Evolutionary conservation across 805 yeast species (phyloP).

Genomic region (Metschnikowia matae): DNA sequence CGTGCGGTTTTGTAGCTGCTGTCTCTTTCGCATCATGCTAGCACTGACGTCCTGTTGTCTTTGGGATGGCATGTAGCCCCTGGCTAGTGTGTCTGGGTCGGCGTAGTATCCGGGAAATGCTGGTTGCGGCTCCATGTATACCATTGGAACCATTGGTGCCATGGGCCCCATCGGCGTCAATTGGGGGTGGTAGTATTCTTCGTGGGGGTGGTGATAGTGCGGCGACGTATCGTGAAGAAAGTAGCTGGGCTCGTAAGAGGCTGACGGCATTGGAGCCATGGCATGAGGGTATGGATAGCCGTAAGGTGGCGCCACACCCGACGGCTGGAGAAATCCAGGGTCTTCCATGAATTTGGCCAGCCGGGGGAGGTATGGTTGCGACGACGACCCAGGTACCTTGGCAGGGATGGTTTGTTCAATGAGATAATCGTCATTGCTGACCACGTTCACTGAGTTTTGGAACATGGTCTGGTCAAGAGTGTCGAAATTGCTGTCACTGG

Average conservation of each 20-base stretch:
- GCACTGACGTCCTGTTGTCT: constrained; percentile 33
- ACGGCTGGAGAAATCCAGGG: constrained; percentile 6
- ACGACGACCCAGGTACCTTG: constrained; percentile 1
- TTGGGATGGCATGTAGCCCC: constrained; percentile 17
- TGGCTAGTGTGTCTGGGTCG: constrained; percentile 8
- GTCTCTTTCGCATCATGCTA: constrained; percentile 31
- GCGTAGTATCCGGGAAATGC: constrained; percentile 8
- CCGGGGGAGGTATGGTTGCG: constrained; percentile 28
- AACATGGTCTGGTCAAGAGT: constrained; percentile 19
- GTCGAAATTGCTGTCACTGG: constrained; percentile 20
- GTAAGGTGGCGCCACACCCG: constrained; percentile 5
- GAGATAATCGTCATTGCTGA: constrained; percentile 43
- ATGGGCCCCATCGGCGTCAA: constrained; percentile 6
- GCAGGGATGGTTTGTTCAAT: constrained; percentile 52
- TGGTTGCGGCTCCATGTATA: constrained; percentile 6
- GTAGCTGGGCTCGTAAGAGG: constrained; percentile 4
- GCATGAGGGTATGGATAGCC: constrained; percentile 9
- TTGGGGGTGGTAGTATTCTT: constrained; percentile 10
- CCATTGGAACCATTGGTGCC: constrained; percentile 7
- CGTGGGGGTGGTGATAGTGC: constrained; percentile 9
- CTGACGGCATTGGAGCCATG: constrained; percentile 10
- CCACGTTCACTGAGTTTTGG: constrained; percentile 25
- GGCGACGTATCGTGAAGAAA: constrained; percentile 4
- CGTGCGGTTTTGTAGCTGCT: constrained; percentile 20
- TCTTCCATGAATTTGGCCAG: constrained; percentile 17